Conservation (phyloP, 2,329 filamentous ascomycete genomes). For the Colletotrichum brevisporum region DNA sequence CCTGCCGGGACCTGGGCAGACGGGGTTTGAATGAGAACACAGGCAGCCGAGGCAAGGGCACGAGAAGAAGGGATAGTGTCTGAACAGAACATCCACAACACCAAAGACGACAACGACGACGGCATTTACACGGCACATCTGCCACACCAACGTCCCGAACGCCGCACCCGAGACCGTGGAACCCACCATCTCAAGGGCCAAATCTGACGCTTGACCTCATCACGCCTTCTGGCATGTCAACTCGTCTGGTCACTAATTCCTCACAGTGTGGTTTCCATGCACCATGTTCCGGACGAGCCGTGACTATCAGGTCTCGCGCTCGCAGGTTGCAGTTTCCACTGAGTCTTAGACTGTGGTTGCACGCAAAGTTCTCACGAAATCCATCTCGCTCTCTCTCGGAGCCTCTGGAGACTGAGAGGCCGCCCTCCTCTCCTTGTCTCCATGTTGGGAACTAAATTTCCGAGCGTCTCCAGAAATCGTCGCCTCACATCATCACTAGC, state of each 20-base stretch:
- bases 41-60: neutral
- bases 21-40: conserved; percentile 11
- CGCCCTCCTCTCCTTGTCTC: neutral
- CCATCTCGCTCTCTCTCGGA: no score
- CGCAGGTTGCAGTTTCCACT: neutral
- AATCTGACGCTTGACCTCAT: conserved; percentile 32
- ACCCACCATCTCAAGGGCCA: conserved; percentile 4
- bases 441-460: conserved; percentile 14
- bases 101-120: no score
- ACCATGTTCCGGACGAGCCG: conserved; percentile 7
- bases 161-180: conserved; percentile 31
- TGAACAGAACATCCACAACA: no score
- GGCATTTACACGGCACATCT: neutral
- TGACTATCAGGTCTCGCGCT: neutral
- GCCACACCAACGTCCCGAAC: conserved; percentile 22
- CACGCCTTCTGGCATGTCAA: neutral
- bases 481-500: conserved; percentile 34
- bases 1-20: neutral
- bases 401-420: conserved; percentile 4
- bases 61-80: no score
- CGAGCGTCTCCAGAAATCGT: conserved; percentile 10
- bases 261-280: conserved; percentile 20
- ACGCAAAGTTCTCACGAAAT: no score
- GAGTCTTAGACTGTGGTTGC: neutral
- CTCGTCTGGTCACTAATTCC: conserved; percentile 7